Evolutionary conservation across 1,284 basidiomycete species (phyloP).

Genomic region (Tremellales sp.): DNA sequence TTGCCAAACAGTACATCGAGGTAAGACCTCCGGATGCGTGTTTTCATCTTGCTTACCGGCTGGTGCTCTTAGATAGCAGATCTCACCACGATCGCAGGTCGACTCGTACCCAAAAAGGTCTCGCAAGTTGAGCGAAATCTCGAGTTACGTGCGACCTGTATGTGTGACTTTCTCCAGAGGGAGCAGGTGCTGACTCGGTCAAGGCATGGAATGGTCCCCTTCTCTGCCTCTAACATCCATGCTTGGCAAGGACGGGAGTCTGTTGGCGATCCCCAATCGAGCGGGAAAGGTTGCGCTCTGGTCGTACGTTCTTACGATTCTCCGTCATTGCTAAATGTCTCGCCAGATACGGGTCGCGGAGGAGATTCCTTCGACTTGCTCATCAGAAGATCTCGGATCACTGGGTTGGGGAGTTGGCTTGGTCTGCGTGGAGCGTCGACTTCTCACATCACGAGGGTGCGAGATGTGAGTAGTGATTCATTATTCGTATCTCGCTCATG

Average conservation of each 20-base stretch:
- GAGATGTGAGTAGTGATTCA: constrained; percentile 14
- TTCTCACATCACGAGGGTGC: constrained; percentile 8
- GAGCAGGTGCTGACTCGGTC: background rate
- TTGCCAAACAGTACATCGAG: constrained; percentile 30
- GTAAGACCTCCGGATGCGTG: constrained; percentile 20
- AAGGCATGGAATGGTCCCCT: constrained; percentile 35
- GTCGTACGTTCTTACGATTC: constrained; percentile 17
- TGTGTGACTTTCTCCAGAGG: background rate
- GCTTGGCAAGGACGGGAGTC: constrained; percentile 28
- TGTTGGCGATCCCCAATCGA: constrained; percentile 36
- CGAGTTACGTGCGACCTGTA: constrained; percentile 26
- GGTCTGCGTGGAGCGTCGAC: constrained; percentile 35
- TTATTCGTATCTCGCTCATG: background rate
- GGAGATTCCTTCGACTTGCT: constrained; percentile 12
- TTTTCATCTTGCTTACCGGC: background rate
- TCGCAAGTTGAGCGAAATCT: constrained; percentile 11
- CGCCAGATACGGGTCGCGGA: constrained; percentile 15
- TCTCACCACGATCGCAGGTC: constrained; percentile 23
- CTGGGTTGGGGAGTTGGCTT: constrained; percentile 24
- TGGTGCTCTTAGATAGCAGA: constrained; percentile 28
- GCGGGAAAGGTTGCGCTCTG: constrained; percentile 33
- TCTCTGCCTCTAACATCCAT: constrained; percentile 12
- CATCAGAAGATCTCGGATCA: constrained; percentile 7
- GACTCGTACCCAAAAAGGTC: background rate
- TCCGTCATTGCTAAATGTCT: background rate